phyloP scores from a whole-genome alignment of 257 asterid species.

The Ocimum tenuiflorum region DNA sequence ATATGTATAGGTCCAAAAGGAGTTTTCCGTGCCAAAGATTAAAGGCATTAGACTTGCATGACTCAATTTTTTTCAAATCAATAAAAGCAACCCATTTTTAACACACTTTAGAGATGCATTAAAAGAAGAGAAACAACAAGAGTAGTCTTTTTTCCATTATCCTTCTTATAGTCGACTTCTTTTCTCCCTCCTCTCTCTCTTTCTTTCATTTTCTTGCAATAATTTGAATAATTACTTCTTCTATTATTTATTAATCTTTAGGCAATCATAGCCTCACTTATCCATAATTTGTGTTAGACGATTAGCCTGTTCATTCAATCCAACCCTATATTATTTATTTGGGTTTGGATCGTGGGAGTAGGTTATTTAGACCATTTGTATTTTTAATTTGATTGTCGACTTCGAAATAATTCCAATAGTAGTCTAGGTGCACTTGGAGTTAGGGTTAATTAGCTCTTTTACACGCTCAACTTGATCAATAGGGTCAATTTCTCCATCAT shows the following conservation, averaged over 20 bases:
- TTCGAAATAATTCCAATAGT: neutral
- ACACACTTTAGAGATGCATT: slow-evolving; percentile 51
- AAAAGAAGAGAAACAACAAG: slow-evolving; percentile 59
- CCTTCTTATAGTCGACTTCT: slow-evolving; percentile 9
- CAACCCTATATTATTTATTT: too few species aligned
- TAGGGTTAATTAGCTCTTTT: too few species aligned
- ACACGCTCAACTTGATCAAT: neutral
- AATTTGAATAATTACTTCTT: neutral
- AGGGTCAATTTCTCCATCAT: neutral
- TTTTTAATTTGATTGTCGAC: neutral
- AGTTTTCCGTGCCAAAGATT: slow-evolving; percentile 38
- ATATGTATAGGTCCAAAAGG: slow-evolving; percentile 38
- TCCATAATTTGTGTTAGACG: too few species aligned
- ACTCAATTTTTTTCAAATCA: slow-evolving; percentile 33
- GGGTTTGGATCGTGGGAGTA: too few species aligned
- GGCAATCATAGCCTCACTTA: too few species aligned
- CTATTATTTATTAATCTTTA: too few species aligned
- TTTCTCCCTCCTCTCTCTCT: slow-evolving; percentile 10
- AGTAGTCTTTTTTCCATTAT: slow-evolving; percentile 27
- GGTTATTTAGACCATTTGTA: too few species aligned
- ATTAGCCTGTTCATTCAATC: too few species aligned
- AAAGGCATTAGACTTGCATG: slow-evolving; percentile 47
- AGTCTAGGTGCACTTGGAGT: neutral
- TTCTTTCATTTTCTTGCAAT: neutral
- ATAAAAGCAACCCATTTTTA: slow-evolving; percentile 49